These are phyloP conservation scores for Penicillium turbatum DNA, from an alignment of 495 filamentous ascomycete genomes.

Conservation along the genomic window DNA sequence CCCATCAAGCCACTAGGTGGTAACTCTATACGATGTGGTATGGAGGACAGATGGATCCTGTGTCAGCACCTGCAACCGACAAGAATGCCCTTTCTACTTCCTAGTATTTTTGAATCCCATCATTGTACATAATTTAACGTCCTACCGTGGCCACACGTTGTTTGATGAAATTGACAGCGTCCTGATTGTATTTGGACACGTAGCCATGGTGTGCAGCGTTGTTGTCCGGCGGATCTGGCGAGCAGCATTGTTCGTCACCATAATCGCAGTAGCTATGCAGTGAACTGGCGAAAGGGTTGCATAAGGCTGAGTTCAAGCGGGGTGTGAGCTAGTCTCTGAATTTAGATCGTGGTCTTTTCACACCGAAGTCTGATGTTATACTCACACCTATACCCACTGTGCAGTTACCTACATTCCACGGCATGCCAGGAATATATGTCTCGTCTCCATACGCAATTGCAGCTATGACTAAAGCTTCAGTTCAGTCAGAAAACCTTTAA, in stretches of 20 bases:
- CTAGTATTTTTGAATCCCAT: too few species aligned
- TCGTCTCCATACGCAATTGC: slow-evolving; percentile 27
- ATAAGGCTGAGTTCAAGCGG: slow-evolving; percentile 23
- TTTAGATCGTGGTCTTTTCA: neutral
- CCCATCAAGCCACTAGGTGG: too few species aligned
- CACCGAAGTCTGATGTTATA: neutral
- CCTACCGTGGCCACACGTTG: neutral
- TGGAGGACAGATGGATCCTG: too few species aligned
- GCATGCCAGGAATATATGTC: slow-evolving; percentile 19
- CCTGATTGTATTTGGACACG: slow-evolving; percentile 18
- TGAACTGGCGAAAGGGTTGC: slow-evolving; percentile 13
- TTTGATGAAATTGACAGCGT: slow-evolving; percentile 23
- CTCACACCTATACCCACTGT: slow-evolving; percentile 24
- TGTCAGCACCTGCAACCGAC: too few species aligned
- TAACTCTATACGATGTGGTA: too few species aligned
- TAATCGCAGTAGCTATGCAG: slow-evolving; percentile 26
- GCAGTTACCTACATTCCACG: slow-evolving; percentile 26
- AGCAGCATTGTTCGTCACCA: slow-evolving; percentile 22
- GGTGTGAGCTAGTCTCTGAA: slow-evolving; percentile 20
- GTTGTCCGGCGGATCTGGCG: slow-evolving; percentile 8
- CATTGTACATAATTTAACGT: too few species aligned
- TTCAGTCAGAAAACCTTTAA: too few species aligned
- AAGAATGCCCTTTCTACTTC: too few species aligned
- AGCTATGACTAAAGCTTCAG: slow-evolving; percentile 15
- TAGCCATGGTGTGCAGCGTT: slow-evolving; percentile 21